phyloP scores from a whole-genome alignment of 2,329 filamentous ascomycete genomes.

The Phialophora tarda region DNA sequence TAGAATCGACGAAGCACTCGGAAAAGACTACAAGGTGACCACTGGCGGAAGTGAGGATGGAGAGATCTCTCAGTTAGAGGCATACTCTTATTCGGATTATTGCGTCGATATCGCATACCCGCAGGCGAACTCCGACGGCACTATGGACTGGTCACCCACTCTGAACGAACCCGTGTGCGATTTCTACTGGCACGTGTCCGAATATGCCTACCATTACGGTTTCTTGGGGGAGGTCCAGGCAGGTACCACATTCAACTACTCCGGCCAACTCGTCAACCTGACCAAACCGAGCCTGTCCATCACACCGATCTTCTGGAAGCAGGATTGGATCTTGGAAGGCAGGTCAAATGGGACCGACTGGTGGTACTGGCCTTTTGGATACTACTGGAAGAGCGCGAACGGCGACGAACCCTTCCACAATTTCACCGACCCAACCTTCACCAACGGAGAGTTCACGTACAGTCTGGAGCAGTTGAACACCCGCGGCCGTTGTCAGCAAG shows the following conservation, averaged over 20 bases:
- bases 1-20: slow-evolving; percentile 19
- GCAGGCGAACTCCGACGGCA: background rate
- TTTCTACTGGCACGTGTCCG: slow-evolving; percentile 24
- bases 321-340: slow-evolving; percentile 3
- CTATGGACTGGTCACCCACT: slow-evolving; percentile 5
- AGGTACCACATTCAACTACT: slow-evolving; percentile 26
- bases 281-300: slow-evolving; percentile 20
- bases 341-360: slow-evolving; percentile 1
- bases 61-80: slow-evolving; percentile 1
- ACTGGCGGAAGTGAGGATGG: background rate
- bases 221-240: slow-evolving; percentile 21
- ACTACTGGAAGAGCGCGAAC: slow-evolving; percentile 5
- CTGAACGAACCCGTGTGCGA: slow-evolving; percentile 2
- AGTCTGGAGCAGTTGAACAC: slow-evolving; percentile 18
- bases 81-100: slow-evolving; percentile 1
- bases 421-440: slow-evolving; percentile 16
- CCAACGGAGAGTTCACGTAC: slow-evolving; percentile 23
- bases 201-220: slow-evolving; percentile 20
- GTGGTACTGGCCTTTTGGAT: slow-evolving; percentile 21
- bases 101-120: background rate
- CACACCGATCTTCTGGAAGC: slow-evolving; percentile 26
- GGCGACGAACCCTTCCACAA: slow-evolving; percentile 19
- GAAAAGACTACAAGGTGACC: slow-evolving; percentile 17
- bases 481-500: slow-evolving; percentile 34
- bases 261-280: slow-evolving; percentile 18